Percentiles rank a stretch among this genome's conserved stretches.
Evolutionary conservation across 305 asterid species (phyloP).

Genomic region (Fraxinus velutina): DNA sequence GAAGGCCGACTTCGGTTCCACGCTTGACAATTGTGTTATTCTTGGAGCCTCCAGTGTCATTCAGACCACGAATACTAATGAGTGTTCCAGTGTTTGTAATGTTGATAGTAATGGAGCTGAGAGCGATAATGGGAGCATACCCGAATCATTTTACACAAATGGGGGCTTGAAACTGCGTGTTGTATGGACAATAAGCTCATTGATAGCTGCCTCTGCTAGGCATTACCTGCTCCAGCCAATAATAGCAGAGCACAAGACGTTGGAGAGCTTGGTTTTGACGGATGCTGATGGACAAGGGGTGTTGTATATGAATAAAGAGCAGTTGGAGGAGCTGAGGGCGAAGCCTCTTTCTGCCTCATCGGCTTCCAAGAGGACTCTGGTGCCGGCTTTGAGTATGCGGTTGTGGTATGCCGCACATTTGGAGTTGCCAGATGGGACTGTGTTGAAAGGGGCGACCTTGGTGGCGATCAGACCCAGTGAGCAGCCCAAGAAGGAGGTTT

Average conservation of each 20-base stretch:
- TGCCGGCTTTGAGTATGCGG: conserved; percentile 48
- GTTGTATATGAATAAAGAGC: conserved; percentile 58
- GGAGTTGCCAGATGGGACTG: conserved; percentile 48
- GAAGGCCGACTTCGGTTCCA: conserved; percentile 66
- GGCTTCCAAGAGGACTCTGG: conserved; percentile 65
- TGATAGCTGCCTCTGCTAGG: conserved; percentile 70
- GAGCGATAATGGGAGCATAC: conserved; percentile 55
- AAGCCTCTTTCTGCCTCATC: conserved; percentile 70
- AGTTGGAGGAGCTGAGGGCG: conserved; percentile 67
- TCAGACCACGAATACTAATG: conserved; percentile 17
- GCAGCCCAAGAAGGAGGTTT: conserved; percentile 40
- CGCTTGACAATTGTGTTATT: conserved; percentile 58
- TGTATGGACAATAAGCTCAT: conserved; percentile 71
- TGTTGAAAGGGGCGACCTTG: conserved; percentile 48
- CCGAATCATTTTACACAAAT: conserved; percentile 62
- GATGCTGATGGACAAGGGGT: conserved; percentile 74
- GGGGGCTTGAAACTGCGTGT: conserved; percentile 66
- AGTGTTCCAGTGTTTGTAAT: not conserved
- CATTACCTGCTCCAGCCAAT: conserved; percentile 66
- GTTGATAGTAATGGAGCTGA: conserved; percentile 17
- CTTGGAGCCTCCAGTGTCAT: conserved; percentile 59
- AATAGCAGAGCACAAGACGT: conserved; percentile 57
- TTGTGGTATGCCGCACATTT: conserved; percentile 42
- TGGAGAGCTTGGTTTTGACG: conserved; percentile 54
- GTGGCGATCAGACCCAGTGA: conserved; percentile 57